phyloP scores from a whole-genome alignment of 371 early-diverging fungal species.

The Mortierella sp. region DNA sequence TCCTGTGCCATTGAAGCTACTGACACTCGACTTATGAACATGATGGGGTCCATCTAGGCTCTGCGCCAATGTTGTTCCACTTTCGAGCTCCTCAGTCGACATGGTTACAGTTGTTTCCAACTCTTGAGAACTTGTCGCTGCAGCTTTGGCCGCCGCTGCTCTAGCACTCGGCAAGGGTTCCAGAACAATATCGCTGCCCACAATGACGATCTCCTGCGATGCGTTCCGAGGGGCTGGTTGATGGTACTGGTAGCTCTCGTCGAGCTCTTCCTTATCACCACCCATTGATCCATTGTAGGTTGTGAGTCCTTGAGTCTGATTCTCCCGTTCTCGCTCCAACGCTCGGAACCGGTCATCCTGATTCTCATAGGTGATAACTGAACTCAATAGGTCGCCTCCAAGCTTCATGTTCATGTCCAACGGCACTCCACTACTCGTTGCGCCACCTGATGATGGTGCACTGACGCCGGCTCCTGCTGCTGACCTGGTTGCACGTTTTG shows the following conservation, averaged over 20 bases:
- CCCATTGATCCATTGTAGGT: no score
- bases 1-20: not conserved
- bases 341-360: constrained; percentile 30
- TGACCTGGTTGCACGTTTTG: constrained; percentile 5
- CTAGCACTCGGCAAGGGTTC: constrained; percentile 50
- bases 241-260: not conserved
- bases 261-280: constrained; percentile 15
- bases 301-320: not conserved
- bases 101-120: not conserved
- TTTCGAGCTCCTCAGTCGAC: not conserved
- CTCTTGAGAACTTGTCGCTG: not conserved
- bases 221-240: no score
- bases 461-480: not conserved
- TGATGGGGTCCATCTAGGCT: not conserved
- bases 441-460: not conserved
- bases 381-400: constrained; percentile 35
- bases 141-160: constrained; percentile 24
- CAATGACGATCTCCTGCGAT: constrained; percentile 30
- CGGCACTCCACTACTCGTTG: not conserved
- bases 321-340: constrained; percentile 1
- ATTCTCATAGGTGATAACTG: constrained; percentile 34
- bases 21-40: not conserved
- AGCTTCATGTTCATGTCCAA: constrained; percentile 27
- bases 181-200: constrained; percentile 50
- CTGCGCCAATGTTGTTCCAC: not conserved